These are phyloP conservation scores for Eimeria maxima DNA, from an alignment of 169 alveolate species.

Conservation along the genomic window DNA sequence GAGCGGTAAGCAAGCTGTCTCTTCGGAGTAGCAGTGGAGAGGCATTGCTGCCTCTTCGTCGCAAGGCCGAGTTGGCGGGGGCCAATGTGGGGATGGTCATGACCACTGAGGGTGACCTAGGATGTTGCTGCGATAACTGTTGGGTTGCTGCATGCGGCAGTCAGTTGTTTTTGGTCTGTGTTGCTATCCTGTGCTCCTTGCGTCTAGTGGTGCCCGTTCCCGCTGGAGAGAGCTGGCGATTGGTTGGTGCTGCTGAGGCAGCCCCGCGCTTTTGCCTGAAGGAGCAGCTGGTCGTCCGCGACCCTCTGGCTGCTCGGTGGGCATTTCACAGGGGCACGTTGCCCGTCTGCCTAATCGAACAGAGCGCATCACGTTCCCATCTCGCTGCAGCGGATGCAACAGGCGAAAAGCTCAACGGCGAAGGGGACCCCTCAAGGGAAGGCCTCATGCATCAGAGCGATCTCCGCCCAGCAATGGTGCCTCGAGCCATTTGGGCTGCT, in stretches of 20 bases:
- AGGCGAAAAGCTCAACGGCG: not conserved
- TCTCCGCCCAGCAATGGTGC: conserved; percentile 60
- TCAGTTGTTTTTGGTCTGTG: conserved; percentile 59
- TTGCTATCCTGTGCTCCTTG: conserved; percentile 22
- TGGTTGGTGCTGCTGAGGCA: conserved; percentile 50
- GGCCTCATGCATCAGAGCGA: not conserved
- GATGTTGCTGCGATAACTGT: conserved; percentile 3
- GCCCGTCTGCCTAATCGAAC: not conserved
- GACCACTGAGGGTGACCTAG: conserved; percentile 10
- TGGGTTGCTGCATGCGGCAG: conserved; percentile 32
- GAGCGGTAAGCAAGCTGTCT: conserved; percentile 22
- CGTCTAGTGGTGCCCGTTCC: conserved; percentile 57
- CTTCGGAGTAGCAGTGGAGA: not conserved
- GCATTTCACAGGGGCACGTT: not conserved
- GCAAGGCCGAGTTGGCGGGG: not conserved
- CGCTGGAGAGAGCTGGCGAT: conserved; percentile 59
- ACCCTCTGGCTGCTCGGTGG: conserved; percentile 66
- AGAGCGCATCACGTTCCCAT: not conserved
- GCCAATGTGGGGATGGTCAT: not conserved
- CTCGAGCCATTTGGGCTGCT: conserved; percentile 65
- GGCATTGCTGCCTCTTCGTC: not conserved
- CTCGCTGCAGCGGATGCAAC: not conserved
- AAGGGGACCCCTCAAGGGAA: not conserved
- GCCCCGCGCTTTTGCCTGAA: conserved; percentile 62
- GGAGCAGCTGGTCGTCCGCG: conserved; percentile 37